Evolutionary conservation across 2,329 filamentous ascomycete genomes (phyloP), one percentile per base, ranked within the genome.

Genomic region (Cladosporium halotolerans): DNA sequence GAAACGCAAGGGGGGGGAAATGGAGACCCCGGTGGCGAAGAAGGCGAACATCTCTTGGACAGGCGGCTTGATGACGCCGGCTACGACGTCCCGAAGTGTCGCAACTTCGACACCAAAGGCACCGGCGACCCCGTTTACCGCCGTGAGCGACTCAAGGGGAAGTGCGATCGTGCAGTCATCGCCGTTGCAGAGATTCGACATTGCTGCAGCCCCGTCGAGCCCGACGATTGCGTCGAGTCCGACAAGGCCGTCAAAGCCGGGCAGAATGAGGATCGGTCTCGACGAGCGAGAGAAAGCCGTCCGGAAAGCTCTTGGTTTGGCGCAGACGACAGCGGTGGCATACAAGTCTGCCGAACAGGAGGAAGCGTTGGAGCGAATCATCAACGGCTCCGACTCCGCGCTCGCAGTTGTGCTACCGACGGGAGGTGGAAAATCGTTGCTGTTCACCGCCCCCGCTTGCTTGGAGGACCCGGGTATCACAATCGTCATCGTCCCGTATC

Each of bases 401-500:
- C 32, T 34, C 32, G 32, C 32, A 34, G 32, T 34, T 34, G 32
- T 34, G 32, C 32, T 34, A 34, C 32, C 32, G 32, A 34, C 32
- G 32, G 32, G 32, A 34, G 32, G 32, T 34, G 32, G 32, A 34
- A 31, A 31, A n/a, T 13, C 10, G 41, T 28, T 8, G 11, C 18
- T 31, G 11, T 10, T 64, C 44, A 63, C 28, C 16, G 40, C 59
- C 13, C 60, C 52, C 23, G 55, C 54, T 19, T 62, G 39, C 32
- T 48, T 63, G 23, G 42, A 61, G 9, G 42, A 52, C 11, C 8
- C 38, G 8, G 50, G 54, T 3, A 55, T 63, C 3, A 63, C 50
- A 9, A 42, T 65, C 6, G 54, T 63, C 9, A 45, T 63, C 8
- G 52, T 64, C 32, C 62, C 52, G 50, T 63, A 56, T 33, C 42